Evolutionary conservation across 495 filamentous ascomycete species (phyloP).

Genomic region (Friedmanniomyces endolithicus): DNA sequence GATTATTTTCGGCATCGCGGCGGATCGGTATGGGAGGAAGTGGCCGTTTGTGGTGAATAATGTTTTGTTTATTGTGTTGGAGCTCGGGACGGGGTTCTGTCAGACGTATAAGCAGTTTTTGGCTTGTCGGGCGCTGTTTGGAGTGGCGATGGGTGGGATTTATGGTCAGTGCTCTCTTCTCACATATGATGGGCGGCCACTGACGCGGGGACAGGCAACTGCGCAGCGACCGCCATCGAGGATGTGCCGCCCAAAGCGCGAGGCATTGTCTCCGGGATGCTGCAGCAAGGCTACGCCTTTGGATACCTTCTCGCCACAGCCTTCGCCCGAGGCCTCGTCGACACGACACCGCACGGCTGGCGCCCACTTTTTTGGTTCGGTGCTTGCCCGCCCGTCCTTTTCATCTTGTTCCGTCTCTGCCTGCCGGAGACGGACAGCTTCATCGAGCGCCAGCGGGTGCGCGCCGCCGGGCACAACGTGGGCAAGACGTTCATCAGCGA

Average conservation of each 20-base stretch:
- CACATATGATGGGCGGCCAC: too few species aligned
- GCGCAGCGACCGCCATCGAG: conserved; percentile 73
- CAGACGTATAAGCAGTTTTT: conserved; percentile 68
- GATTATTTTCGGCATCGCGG: conserved; percentile 62
- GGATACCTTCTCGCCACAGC: conserved; percentile 72
- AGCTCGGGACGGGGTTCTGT: conserved; percentile 70
- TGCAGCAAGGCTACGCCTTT: conserved; percentile 84
- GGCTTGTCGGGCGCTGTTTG: conserved; percentile 71
- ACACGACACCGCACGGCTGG: conserved; percentile 63
- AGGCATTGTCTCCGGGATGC: conserved; percentile 66
- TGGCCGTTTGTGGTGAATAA: conserved; percentile 84
- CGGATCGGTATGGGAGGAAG: conserved; percentile 75
- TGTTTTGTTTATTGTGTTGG: conserved; percentile 64
- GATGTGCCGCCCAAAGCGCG: conserved; percentile 64
- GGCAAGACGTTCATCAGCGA: conserved; percentile 56
- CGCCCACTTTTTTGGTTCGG: conserved; percentile 82
- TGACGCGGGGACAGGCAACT: conserved; percentile 46
- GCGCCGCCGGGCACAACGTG: conserved; percentile 38
- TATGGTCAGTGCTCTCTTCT: too few species aligned
- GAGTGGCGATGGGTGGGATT: conserved; percentile 77
- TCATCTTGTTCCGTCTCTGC: conserved; percentile 63
- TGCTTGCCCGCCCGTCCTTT: conserved; percentile 63
- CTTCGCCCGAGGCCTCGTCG: conserved; percentile 55
- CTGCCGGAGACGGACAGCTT: conserved; percentile 67
- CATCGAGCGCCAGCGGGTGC: conserved; percentile 46